Percentiles rank a stretch among this genome's conserved stretches.
These are phyloP conservation scores for Ceratocystis destructans DNA, from an alignment of 2,329 filamentous ascomycete genomes.

Conservation along the genomic window DNA sequence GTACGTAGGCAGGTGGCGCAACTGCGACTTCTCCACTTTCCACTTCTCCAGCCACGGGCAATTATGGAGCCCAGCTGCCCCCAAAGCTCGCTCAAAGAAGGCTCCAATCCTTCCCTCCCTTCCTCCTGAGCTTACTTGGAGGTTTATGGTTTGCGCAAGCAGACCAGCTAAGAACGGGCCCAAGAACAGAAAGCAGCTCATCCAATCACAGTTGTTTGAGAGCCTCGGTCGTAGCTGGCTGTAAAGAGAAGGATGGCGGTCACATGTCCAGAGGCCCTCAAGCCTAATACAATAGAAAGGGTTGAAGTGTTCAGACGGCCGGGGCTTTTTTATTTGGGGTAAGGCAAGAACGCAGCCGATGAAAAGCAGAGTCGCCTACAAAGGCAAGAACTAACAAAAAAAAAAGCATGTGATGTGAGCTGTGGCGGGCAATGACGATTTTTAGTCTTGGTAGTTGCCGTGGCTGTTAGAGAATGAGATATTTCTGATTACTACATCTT, in stretches of 20 bases:
- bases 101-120: background rate
- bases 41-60: background rate
- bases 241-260: background rate
- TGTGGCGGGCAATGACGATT: slow-evolving; percentile 6
- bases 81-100: background rate
- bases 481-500: background rate
- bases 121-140: background rate
- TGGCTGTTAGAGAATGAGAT: background rate
- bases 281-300: too few species aligned
- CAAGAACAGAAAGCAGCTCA: background rate
- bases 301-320: background rate
- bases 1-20: too few species aligned
- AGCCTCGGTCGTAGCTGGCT: slow-evolving; percentile 1
- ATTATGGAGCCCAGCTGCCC: background rate
- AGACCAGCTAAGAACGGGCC: background rate
- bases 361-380: background rate
- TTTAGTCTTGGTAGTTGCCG: slow-evolving; percentile 1
- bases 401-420: slow-evolving; percentile 6
- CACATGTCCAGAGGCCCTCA: background rate
- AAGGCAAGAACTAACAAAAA: background rate
- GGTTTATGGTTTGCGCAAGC: slow-evolving; percentile 6
- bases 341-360: background rate
- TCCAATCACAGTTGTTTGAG: background rate
- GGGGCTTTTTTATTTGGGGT: background rate
- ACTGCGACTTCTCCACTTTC: too few species aligned